Evolutionary conservation across 805 yeast genomes (phyloP).

Genomic region (Zygotorulaspora danielsina): DNA sequence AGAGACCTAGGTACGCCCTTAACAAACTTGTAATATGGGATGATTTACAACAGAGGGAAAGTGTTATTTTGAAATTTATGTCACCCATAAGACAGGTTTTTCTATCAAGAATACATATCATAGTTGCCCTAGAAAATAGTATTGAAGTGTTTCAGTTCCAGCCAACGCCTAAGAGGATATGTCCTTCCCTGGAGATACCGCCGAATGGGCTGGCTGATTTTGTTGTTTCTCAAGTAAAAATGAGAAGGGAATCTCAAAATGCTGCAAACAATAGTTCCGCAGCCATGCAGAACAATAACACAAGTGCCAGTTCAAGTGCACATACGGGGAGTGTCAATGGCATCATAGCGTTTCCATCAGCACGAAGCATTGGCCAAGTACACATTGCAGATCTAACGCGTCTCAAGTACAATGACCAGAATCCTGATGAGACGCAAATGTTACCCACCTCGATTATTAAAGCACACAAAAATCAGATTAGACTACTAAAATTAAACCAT

Average conservation of each 20-base stretch:
- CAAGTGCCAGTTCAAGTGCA: neutral
- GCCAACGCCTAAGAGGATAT: slow-evolving; percentile 65
- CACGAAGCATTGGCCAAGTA: slow-evolving; percentile 29
- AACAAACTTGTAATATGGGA: slow-evolving; percentile 90
- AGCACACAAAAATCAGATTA: slow-evolving; percentile 79
- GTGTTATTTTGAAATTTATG: slow-evolving; percentile 69
- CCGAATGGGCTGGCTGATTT: slow-evolving; percentile 26
- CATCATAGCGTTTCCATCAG: slow-evolving; percentile 26
- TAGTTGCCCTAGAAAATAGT: slow-evolving; percentile 63
- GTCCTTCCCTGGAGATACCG: slow-evolving; percentile 22
- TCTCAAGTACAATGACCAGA: slow-evolving; percentile 17
- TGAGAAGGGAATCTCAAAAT: slow-evolving; percentile 12
- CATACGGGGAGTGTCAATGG: slow-evolving; percentile 13
- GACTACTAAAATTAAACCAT: slow-evolving; percentile 59
- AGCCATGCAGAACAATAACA: neutral
- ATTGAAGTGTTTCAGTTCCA: slow-evolving; percentile 77
- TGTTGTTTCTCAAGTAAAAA: slow-evolving; percentile 18
- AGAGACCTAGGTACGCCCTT: slow-evolving; percentile 68
- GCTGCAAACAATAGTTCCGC: slow-evolving; percentile 1
- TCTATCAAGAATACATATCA: slow-evolving; percentile 68
- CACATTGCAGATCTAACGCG: slow-evolving; percentile 28
- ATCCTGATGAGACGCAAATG: slow-evolving; percentile 16
- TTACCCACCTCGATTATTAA: slow-evolving; percentile 50
- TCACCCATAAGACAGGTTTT: slow-evolving; percentile 71
- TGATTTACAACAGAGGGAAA: slow-evolving; percentile 72